Conservation (phyloP, 495 filamentous ascomycete species). For the Astrothelium macrocarpum region DNA sequence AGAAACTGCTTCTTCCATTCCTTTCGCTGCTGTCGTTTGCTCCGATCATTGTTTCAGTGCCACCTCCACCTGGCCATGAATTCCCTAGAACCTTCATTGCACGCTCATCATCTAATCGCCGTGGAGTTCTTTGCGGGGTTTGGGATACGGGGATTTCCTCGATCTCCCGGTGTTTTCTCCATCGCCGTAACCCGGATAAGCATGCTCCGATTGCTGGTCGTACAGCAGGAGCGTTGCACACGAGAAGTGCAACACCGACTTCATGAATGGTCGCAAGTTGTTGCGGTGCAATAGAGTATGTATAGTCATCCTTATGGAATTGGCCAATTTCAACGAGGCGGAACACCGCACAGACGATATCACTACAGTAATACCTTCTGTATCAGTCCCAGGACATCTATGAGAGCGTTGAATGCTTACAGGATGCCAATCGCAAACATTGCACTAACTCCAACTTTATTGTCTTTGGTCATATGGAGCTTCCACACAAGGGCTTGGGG, state of each 20-base stretch:
- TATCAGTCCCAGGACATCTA: background rate
- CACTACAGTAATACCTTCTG: background rate
- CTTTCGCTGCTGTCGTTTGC: no score
- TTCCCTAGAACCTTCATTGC: no score
- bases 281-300: background rate
- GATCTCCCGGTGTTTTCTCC: background rate
- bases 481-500: background rate
- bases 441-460: background rate
- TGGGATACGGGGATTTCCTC: background rate
- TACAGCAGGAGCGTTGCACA: background rate
- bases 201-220: background rate
- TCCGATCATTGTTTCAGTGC: no score
- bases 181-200: background rate
- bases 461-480: background rate
- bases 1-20: no score
- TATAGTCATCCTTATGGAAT: background rate
- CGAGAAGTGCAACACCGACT: background rate
- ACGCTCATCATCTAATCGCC: background rate
- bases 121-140: background rate
- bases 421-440: background rate
- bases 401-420: background rate
- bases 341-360: background rate
- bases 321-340: background rate
- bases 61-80: no score
- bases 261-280: background rate